Base-by-base conservation (phyloP, 2,329 filamentous ascomycete species). In the Verticillium tricorpus region DNA sequence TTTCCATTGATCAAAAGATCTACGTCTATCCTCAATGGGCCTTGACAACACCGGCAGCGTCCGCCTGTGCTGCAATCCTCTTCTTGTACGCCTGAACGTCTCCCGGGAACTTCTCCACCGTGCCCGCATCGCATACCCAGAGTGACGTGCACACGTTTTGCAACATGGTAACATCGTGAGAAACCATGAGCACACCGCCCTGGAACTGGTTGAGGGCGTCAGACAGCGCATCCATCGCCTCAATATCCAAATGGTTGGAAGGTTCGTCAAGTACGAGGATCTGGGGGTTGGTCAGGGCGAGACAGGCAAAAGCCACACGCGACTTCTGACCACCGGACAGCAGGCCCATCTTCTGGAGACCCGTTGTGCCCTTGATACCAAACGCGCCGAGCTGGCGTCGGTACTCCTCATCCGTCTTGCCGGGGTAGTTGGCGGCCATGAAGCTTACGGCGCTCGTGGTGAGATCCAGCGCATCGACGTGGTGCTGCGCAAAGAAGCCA, bases 41-140 rank as follows among this genome's bases (percentile, higher is more conserved):
- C 73, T 87, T 86, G 61, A 93, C 95, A 52, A 97, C 93, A 68
- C 95, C 95, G 56, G 90, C 88, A 60, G 89, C 89, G 74, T 96
- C 89, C 25, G 94, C 94, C 78, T 97, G 93, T 15, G 91, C 89
- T 19, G 87, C 86, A 71, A 99, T 97, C 76, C 91, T 89, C 86
- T 93, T 97, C 89, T 99, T 99, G 82, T 99, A 99, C 65, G 91
- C 89, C 78, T 97, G 91, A 59, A 99, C 93, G 69, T 96, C 93
- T 37, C 95, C 95, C 64, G 90, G 88, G 78, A 99, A 99, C 80
- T 97, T 93, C 84, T 96, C 92, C 22, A 99, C 93, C 1, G 89
- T 95, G 11, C 95, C 95, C 63, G 89, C 83, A 74, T 99, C 95
- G 72, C 95, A 99, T 65, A 99, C 94, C 95, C 95, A 99, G 71